Evolutionary conservation across 768 basidiomycete species (phyloP), one percentile per base, ranked within the genome.

Genomic region (Pleurotus ostreatus): DNA sequence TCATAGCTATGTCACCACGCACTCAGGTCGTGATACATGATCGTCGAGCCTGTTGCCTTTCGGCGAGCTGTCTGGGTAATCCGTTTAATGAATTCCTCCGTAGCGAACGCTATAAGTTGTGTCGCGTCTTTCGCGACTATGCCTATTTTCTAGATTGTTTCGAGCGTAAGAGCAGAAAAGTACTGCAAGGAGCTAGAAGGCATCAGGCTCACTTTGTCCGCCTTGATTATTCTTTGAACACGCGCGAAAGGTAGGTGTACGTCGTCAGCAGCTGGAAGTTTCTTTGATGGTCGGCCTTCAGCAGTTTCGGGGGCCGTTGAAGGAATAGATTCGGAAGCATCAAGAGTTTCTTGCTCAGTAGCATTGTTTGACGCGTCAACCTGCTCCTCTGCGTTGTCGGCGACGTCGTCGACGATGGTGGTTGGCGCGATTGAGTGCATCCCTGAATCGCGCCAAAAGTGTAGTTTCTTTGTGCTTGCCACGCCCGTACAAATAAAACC

Each of bases 71-170:
- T 87, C 55, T 87, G 82, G 30, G 81, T 78, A 25, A 95, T 71
- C 49, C 85, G 79, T 67, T 82, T 85, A 52, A 95, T 86, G 61
- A 96, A 95, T 68, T 92, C 88, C 70, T 96, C 94, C 55, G 94
- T 86, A 4, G 92, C 92, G 23, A 92, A 72, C 18, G 89, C 84
- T 46, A 95, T 86, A 59, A 93, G 70, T 61, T 92, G 84, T 0
- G 83, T 80, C 20, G 91, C 92, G 53, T 95, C 93, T 65, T 77
- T 85, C 9, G 86, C 84, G 4, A 92, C 75, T 41, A 84, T 83
- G 0, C 88, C 85, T 51, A 93, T 78, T 45, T 92, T 90, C 90
- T 92, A 25, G 37, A 46, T 11, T 40, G 13, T 37, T 46, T 25
- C 26, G 11, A 52, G 58, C 46, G 18, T 15, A 22, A 25, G 22